Conservation (phyloP, 2,329 filamentous ascomycete genomes). For the Zymoseptoria crescenta region DNA sequence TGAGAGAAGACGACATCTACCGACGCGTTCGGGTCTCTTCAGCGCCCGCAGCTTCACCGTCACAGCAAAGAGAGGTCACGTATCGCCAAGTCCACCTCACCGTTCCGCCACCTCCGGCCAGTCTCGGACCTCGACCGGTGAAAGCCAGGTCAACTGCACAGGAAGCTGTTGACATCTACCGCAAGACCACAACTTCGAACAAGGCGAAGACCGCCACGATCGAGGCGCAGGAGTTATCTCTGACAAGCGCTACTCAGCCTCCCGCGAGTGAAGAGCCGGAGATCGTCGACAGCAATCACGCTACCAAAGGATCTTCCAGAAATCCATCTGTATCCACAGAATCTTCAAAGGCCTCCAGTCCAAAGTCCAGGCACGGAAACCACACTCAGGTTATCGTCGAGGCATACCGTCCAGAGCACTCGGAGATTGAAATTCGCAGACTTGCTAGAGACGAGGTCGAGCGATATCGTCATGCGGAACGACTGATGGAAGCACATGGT, state of each 20-base stretch:
- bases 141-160: neutral
- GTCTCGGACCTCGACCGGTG: neutral
- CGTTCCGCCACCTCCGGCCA: neutral
- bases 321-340: neutral
- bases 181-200: neutral
- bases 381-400: neutral
- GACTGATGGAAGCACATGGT: slow-evolving; percentile 26
- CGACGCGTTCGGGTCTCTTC: slow-evolving; percentile 8
- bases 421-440: slow-evolving; percentile 21
- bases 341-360: neutral
- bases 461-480: slow-evolving; percentile 27
- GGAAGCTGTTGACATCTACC: neutral
- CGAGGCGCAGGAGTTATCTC: neutral
- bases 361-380: neutral
- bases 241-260: neutral
- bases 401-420: neutral
- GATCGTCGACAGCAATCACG: neutral
- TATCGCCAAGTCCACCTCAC: neutral
- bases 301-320: neutral
- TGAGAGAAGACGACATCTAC: slow-evolving; percentile 9
- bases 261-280: neutral
- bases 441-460: slow-evolving; percentile 30
- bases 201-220: neutral
- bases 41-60: neutral
- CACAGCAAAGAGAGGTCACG: neutral